phyloP scores from a whole-genome alignment of 2,329 filamentous ascomycete species.

The Chlorencoelia australis region DNA sequence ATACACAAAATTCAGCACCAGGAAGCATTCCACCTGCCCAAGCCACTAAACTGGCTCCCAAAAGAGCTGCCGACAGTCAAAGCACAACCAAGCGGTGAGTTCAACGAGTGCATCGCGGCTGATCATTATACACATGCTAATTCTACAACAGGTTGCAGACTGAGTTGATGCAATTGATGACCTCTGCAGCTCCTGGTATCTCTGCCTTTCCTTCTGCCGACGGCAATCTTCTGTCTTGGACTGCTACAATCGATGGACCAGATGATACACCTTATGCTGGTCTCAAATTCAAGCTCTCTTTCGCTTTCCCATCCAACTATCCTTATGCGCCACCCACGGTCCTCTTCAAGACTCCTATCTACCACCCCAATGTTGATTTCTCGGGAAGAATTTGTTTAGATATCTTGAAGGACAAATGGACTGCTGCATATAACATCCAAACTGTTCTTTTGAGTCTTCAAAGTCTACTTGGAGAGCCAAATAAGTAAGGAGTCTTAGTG shows the following conservation, averaged over 20 bases:
- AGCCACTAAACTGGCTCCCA: constrained; percentile 49
- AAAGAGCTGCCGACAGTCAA: constrained; percentile 54
- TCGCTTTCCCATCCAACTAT: constrained; percentile 86
- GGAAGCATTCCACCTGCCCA: constrained; percentile 41
- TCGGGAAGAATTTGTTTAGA: constrained; percentile 93
- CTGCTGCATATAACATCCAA: constrained; percentile 91
- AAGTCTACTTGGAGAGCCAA: constrained; percentile 90
- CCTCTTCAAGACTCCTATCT: constrained; percentile 96
- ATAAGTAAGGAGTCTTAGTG: constrained; percentile 64
- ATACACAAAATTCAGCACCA: constrained; percentile 59
- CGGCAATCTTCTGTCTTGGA: constrained; percentile 86
- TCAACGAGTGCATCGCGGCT: not conserved
- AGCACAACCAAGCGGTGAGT: constrained; percentile 69
- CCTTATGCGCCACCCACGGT: constrained; percentile 86
- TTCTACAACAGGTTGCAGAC: constrained; percentile 65
- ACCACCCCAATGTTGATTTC: constrained; percentile 98
- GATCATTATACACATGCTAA: not conserved
- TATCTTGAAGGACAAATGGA: constrained; percentile 99
- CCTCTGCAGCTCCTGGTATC: constrained; percentile 81
- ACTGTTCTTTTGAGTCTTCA: constrained; percentile 88
- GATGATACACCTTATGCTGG: constrained; percentile 83
- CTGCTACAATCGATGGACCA: constrained; percentile 85
- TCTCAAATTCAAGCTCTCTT: constrained; percentile 83
- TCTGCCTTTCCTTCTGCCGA: constrained; percentile 89
- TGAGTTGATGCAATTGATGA: constrained; percentile 98